Base-by-base conservation (phyloP, 805 yeast genomes). In the Hanseniaspora lachancei region DNA sequence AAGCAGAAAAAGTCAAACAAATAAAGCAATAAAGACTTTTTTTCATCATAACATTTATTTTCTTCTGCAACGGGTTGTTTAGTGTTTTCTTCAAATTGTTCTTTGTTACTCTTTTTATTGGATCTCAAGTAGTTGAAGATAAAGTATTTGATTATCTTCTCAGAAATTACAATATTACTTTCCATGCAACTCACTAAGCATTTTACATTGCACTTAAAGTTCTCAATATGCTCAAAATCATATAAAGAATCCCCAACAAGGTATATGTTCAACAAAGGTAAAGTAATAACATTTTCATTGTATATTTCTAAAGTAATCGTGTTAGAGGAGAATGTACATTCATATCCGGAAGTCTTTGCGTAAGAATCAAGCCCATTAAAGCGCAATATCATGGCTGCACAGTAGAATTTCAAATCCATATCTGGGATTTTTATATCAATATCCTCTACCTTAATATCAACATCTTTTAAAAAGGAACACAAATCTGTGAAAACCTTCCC, bases 381-480 rank as follows among this genome's bases (percentile, higher is more conserved):
- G 40, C 62, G 60, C 20, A 67, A 42, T 38, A 63, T 65, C 9
- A 65, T 57, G 40, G 66, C 63, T 5, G 71, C 67, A 39, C 65
- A 58, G 21, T 58, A 60, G 9, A 68, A 35, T 3, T 55, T 50
- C 9, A 60, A 34, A 9, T 57, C 29, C 18, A 61, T 47, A 3
- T 59, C 49, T 36, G 63, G 52, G 3, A 51, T 59, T 0, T 51
- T 52, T 2, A 69, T 15, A 15, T 49, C 59, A 3, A 67, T 54
- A 50, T 67, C 65, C 57, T 67, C 70, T 7, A 69, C 50, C 47
- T 68, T 66, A 2, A 68, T 48, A 54, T 67, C 70, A 21, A 66
- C 39, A 8, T 63, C 57, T 34, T 62, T 61, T 13, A 67, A 24
- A 18, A 35, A 46, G 10, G 50, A 39, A 18, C 50, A 44, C 13